Conservation (phyloP, 2,329 filamentous ascomycete species). For the Arthrobotrys sphaeroides region DNA sequence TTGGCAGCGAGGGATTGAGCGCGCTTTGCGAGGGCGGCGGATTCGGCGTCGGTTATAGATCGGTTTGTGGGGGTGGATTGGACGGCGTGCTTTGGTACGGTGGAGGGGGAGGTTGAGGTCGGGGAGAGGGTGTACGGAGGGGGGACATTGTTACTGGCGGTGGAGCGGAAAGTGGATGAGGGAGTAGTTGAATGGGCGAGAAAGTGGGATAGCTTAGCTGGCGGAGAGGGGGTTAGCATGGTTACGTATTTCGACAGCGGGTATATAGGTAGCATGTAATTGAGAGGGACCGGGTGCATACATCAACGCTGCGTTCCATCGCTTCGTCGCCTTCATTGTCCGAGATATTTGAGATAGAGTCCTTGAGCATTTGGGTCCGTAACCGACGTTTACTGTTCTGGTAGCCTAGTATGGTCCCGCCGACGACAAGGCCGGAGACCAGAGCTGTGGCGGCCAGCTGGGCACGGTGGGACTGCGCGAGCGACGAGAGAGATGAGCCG, state of each 20-base stretch:
- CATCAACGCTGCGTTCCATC: slow-evolving; percentile 51
- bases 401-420: slow-evolving; percentile 70
- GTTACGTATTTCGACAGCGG: no score
- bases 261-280: neutral
- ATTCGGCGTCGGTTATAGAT: slow-evolving; percentile 65
- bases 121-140: slow-evolving; percentile 22
- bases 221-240: slow-evolving; percentile 28
- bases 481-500: slow-evolving; percentile 18
- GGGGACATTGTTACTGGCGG: neutral
- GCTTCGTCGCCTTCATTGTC: slow-evolving; percentile 49
- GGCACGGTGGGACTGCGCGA: slow-evolving; percentile 63
- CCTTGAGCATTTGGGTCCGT: slow-evolving; percentile 69
- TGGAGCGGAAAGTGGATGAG: slow-evolving; percentile 9
- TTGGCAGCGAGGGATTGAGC: slow-evolving; percentile 62
- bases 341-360: slow-evolving; percentile 65
- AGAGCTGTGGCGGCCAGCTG: slow-evolving; percentile 78
- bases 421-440: slow-evolving; percentile 70
- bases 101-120: slow-evolving; percentile 55
- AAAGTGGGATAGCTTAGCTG: slow-evolving; percentile 53
- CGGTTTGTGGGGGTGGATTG: slow-evolving; percentile 54
- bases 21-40: slow-evolving; percentile 68
- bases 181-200: slow-evolving; percentile 50
- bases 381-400: slow-evolving; percentile 69
- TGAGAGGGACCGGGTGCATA: slow-evolving; percentile 28
- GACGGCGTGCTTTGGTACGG: slow-evolving; percentile 54